Base-by-base conservation (phyloP, 345 rosid genomes). In the Conringia planisiliqua region DNA sequence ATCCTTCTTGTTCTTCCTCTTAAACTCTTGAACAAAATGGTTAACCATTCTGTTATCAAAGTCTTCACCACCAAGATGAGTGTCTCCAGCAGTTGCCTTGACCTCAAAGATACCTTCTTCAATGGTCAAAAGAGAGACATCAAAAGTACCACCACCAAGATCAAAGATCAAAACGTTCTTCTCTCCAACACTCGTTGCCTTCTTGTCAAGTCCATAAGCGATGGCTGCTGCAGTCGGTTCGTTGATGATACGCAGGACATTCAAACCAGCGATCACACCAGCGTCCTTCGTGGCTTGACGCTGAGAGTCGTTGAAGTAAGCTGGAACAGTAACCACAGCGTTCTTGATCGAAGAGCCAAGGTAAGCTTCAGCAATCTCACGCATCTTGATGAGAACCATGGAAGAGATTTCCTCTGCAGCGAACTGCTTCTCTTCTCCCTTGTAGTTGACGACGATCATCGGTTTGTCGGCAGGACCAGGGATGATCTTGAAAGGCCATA, bases 251-350 rank as follows among this genome's bases (percentile, higher is more conserved):
- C 58, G 58, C 35, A 52, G 12, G 3, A 52, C 58, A 1, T 26
- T 52, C 33, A 52, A 13, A 6, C 58, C 58, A 26, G 58, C 58
- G 33, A 52, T 52, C 2, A 52, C 58, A 26, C 58, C 58, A 26
- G 58, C 58, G 17, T 52, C 58, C n/a, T 52, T 52, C 6, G 58
- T 52, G 58, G 58, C 58, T 52, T 52, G 58, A 52, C 33, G 58
- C 58, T 51, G 56, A 22, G 56, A 51, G 56, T 51, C 56, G 56
- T 24, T 51, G 56, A 51, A 51, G n/a, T 51, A 51, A 51, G 56
- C 30, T 2, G 32, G 56, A 2, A 51, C 56, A 22, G 56, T 51
- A n/a, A 51, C 30, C 14, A 51, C 56, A 5, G 56, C 56, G 56
- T 24, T 51, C 30, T 51, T 51, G 56, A 51, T 51, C 13, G 56